Conservation (phyloP, 768 basidiomycete species). For the Boletellus ananas region DNA sequence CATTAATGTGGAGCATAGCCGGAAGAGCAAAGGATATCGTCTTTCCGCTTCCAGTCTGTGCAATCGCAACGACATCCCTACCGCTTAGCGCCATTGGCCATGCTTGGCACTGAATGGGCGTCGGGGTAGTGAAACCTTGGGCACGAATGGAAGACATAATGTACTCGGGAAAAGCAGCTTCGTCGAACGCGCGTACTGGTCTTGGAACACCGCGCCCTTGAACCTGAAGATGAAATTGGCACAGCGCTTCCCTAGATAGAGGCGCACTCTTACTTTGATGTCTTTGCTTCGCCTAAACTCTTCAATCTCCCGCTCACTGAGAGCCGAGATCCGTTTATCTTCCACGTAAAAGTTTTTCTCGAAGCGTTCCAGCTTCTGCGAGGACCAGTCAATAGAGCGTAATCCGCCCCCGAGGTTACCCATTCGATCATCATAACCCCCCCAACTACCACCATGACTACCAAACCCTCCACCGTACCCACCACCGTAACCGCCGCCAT, state of each 20-base stretch:
- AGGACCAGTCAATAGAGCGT: conserved; percentile 80
- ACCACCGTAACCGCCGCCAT: conserved; percentile 31
- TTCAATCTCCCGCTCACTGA: conserved; percentile 81
- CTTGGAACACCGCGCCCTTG: conserved; percentile 86
- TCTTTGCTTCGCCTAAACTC: conserved; percentile 82
- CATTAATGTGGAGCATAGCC: conserved; percentile 99
- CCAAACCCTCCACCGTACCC: conserved; percentile 29
- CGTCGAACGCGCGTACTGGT: conserved; percentile 89
- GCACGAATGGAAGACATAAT: conserved; percentile 90
- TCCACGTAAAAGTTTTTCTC: conserved; percentile 99
- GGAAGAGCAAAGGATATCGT: conserved; percentile 98
- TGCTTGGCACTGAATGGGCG: conserved; percentile 97
- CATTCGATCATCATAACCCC: conserved; percentile 62
- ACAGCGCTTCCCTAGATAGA: neutral
- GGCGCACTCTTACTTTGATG: conserved; percentile 61
- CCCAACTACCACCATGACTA: conserved; percentile 30
- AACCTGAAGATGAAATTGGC: conserved; percentile 45
- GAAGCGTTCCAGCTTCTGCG: conserved; percentile 71
- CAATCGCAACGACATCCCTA: conserved; percentile 92
- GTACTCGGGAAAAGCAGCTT: conserved; percentile 95
- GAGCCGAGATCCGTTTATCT: conserved; percentile 75
- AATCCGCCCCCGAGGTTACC: conserved; percentile 77
- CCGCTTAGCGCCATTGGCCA: conserved; percentile 99
- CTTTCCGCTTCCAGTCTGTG: conserved; percentile 98
- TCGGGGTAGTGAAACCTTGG: conserved; percentile 88